Base-by-base conservation (phyloP, 805 yeast species). In the Starmerella bombicola region DNA sequence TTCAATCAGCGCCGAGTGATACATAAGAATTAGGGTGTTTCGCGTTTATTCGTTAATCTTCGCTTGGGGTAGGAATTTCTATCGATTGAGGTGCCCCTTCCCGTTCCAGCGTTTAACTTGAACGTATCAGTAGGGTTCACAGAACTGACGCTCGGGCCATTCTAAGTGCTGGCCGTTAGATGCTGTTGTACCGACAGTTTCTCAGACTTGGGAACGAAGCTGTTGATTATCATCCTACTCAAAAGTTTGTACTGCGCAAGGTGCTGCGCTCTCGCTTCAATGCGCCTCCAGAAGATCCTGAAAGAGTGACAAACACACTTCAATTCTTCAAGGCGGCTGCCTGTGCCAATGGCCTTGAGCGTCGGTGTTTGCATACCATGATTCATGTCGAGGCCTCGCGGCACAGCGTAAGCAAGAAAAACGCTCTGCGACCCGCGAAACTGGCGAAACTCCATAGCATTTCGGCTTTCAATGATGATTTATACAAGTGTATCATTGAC, bases 321-420 rank as follows among this genome's bases (percentile, higher is more conserved):
- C 41, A 42, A 36, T 49, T 53, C 26, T 37, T 52, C 23, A 23
- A 21, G 12, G 53, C 53, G 3, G 56, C 55, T 3, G 56, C 52
- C 5, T 31, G 30, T 7, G 23, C 33, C 19, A 36, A 45, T n/a
- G 54, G 55, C 19, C 42, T 53, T 17, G 56, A 53, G 33, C 43
- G 54, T 21, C 46, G 55, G 10, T 48, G 52, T 28, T 6, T 50
- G 4, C 30, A 21, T 13, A 40, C 50, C 3, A 29, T 48, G 33
- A 18, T 50, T 13, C 50, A 48, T 26, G 21, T 15, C n/a, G 45
- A 42, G 33, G 45, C 45, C 10, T 35, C 49, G 17, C 21, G 22
- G 13, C 37, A 45, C 35, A 28, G 33, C 21, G 34, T 37, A 5
- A 1, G n/a, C 9, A 9, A 21, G 26, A 9, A 18, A 1, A 33